These are phyloP conservation scores for Phytophthora pistaciae DNA, from an alignment of 352 stramenopile genomes.

Conservation along the genomic window DNA sequence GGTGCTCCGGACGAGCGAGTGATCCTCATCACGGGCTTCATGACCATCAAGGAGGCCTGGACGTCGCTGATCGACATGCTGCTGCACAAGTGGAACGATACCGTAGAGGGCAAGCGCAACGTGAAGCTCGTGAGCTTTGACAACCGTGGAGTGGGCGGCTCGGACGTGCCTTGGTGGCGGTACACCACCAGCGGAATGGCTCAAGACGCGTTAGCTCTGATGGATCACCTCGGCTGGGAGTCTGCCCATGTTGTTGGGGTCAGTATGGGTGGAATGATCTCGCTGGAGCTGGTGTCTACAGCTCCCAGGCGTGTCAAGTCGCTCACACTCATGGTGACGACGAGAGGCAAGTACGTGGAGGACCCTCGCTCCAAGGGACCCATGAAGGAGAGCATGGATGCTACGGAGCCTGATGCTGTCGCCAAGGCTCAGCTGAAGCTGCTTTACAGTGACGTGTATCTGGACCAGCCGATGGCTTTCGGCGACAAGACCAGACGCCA, in stretches of 20 bases:
- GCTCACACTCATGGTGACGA: constrained; percentile 67
- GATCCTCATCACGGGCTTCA: constrained; percentile 60
- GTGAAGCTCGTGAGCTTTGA: constrained; percentile 66
- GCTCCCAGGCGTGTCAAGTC: constrained; percentile 62
- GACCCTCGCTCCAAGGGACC: constrained; percentile 40
- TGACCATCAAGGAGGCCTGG: constrained; percentile 54
- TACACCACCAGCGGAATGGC: constrained; percentile 76
- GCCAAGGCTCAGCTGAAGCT: constrained; percentile 39
- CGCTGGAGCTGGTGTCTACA: constrained; percentile 56
- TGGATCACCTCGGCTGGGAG: constrained; percentile 63
- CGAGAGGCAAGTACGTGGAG: constrained; percentile 41
- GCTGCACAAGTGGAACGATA: constrained; percentile 38
- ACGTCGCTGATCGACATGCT: constrained; percentile 40
- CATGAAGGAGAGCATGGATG: constrained; percentile 39
- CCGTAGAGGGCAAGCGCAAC: constrained; percentile 11
- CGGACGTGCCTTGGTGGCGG: constrained; percentile 55
- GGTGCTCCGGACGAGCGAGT: constrained; percentile 16
- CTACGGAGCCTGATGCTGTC: constrained; percentile 38
- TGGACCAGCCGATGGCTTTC: constrained; percentile 43
- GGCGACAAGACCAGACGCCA: constrained; percentile 30
- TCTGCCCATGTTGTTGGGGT: constrained; percentile 61
- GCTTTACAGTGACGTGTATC: constrained; percentile 43
- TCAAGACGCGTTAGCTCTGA: constrained; percentile 61
- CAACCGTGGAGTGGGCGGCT: constrained; percentile 64
- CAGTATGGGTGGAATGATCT: constrained; percentile 83